Evolutionary conservation across 169 alveolate species (phyloP).

Genomic region (Cryptosporidium baileyi): DNA sequence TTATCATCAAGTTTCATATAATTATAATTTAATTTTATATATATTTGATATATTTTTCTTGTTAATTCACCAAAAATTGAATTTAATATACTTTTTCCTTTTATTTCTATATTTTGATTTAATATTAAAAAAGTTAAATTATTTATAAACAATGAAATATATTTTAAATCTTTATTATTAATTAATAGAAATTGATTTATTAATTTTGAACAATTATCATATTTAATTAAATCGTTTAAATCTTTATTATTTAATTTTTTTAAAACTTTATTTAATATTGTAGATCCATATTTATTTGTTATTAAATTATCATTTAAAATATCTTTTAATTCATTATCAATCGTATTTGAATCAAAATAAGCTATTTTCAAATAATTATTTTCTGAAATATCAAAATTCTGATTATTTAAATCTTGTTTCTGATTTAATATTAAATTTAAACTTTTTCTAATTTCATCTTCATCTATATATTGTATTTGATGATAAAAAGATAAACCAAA

Average conservation of each 20-base stretch:
- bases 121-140: constrained; percentile 19
- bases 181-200: not conserved
- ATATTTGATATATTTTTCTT: constrained; percentile 11
- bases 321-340: not conserved
- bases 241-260: not conserved
- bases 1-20: constrained; percentile 19
- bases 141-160: constrained; percentile 41
- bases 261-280: not conserved
- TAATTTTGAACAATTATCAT: not conserved
- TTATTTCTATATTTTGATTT: not conserved
- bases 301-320: not conserved
- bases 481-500: constrained; percentile 4
- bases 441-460: constrained; percentile 13
- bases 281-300: constrained; percentile 5
- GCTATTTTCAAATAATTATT: not conserved
- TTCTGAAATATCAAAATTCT: not conserved
- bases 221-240: not conserved
- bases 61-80: constrained; percentile 28
- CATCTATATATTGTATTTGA: not conserved
- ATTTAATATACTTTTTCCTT: not conserved
- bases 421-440: not conserved
- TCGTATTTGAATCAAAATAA: not conserved
- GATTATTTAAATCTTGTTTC: not conserved
- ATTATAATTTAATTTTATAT: constrained; percentile 1
- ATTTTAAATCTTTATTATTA: constrained; percentile 3